These are phyloP conservation scores for Lipomyces anomalus DNA, from an alignment of 805 yeast species.

Conservation along the genomic window DNA sequence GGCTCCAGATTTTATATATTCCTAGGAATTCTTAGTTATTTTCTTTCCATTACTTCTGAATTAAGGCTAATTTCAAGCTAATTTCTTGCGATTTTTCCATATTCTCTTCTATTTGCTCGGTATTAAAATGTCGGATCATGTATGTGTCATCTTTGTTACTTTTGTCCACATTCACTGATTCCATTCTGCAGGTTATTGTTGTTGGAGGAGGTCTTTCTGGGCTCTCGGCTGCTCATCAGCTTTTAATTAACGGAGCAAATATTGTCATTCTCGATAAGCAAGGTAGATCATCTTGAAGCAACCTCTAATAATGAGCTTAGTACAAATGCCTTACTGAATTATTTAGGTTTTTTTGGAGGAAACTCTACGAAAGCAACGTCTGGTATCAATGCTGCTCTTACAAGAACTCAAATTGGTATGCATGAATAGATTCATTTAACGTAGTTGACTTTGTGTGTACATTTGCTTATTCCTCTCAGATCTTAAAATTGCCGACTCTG, in stretches of 20 bases:
- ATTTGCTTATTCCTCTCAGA: conserved; percentile 3
- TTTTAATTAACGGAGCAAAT: conserved; percentile 48
- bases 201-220: conserved; percentile 68
- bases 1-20: too few species aligned
- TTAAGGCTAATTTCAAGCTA: too few species aligned
- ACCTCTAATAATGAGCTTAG: background rate
- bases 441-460: too few species aligned
- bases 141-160: too few species aligned
- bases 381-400: conserved; percentile 68
- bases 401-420: conserved; percentile 49
- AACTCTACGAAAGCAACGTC: conserved; percentile 64
- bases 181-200: conserved; percentile 43
- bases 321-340: background rate
- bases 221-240: conserved; percentile 55
- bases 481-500: conserved; percentile 48
- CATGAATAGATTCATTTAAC: too few species aligned
- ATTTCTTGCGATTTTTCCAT: too few species aligned
- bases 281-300: conserved; percentile 12
- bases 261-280: conserved; percentile 54
- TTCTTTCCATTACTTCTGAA: too few species aligned
- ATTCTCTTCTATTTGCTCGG: too few species aligned
- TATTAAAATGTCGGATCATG: too few species aligned
- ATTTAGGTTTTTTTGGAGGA: conserved; percentile 49
- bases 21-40: too few species aligned
- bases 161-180: too few species aligned